phyloP scores from a whole-genome alignment of 805 yeast species.

The Ogataea sp. region DNA sequence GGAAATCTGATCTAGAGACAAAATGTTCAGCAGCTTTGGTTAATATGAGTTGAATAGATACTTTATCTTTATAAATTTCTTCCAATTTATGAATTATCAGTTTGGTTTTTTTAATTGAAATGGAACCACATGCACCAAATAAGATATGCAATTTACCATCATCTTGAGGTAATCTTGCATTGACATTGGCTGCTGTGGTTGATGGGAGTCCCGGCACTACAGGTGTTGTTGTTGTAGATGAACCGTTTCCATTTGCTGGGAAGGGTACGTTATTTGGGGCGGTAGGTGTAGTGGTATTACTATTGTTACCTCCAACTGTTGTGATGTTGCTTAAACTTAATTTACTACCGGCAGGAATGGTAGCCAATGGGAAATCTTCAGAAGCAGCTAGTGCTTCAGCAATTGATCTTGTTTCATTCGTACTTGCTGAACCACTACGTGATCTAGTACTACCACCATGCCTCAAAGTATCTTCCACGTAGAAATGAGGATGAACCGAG shows the following conservation, averaged over 20 bases:
- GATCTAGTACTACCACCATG: conserved; percentile 31
- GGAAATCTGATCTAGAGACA: conserved; percentile 37
- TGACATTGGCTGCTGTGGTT: conserved; percentile 11
- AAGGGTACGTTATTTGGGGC: background rate
- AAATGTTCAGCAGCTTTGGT: conserved; percentile 48
- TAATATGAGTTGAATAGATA: conserved; percentile 45
- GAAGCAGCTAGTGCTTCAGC: conserved; percentile 4
- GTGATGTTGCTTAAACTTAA: background rate
- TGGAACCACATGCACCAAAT: conserved; percentile 52
- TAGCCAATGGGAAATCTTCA: background rate
- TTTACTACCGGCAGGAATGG: conserved; percentile 4
- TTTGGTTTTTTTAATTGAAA: conserved; percentile 43
- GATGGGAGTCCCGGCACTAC: background rate
- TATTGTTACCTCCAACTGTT: background rate
- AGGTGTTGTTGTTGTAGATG: background rate
- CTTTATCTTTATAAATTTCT: conserved; percentile 45
- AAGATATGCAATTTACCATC: conserved; percentile 50
- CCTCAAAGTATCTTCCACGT: conserved; percentile 58
- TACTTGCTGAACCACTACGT: conserved; percentile 24
- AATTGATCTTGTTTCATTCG: conserved; percentile 15
- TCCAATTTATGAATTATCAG: conserved; percentile 42
- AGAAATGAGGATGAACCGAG: conserved; percentile 84
- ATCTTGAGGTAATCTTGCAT: conserved; percentile 36
- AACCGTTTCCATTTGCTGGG: background rate
- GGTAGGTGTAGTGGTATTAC: conserved; percentile 1